phyloP scores from a whole-genome alignment of 73 alveolate species.

The Paramecium sexaurelia region DNA sequence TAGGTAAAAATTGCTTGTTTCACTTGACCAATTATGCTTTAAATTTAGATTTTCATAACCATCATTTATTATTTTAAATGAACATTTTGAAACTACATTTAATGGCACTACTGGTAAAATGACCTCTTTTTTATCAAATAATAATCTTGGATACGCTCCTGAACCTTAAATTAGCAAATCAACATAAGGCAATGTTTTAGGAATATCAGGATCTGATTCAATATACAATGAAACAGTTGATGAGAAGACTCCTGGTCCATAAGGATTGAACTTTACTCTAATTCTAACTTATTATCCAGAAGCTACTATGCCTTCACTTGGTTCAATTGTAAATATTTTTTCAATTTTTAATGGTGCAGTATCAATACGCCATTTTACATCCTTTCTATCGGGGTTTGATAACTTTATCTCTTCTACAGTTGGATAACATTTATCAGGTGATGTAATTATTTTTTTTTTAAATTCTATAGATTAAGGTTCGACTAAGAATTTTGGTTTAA shows the following conservation, averaged over 20 bases:
- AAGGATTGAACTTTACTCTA: conserved; percentile 95
- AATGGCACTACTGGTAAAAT: conserved; percentile 96
- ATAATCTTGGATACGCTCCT: conserved; percentile 96
- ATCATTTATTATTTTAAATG: conserved; percentile 91
- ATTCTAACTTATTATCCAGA: conserved; percentile 89
- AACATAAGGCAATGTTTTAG: conserved; percentile 78
- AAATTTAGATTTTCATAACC: conserved; percentile 97
- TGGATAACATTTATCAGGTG: conserved; percentile 87
- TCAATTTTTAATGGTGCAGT: conserved; percentile 73
- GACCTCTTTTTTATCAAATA: conserved; percentile 95
- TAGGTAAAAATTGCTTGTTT: conserved; percentile 81
- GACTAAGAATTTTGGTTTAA: conserved; percentile 89
- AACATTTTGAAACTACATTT: conserved; percentile 88
- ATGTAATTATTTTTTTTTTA: conserved; percentile 87
- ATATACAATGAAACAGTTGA: conserved; percentile 85
- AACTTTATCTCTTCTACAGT: conserved; percentile 78
- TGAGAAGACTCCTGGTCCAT: conserved; percentile 91
- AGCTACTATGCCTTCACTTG: conserved; percentile 87
- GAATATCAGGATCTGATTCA: conserved; percentile 79
- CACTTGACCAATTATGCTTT: conserved; percentile 86
- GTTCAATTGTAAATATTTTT: conserved; percentile 86
- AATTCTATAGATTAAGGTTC: conserved; percentile 83
- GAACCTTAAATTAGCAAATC: conserved; percentile 93
- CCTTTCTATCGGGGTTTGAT: conserved; percentile 87
- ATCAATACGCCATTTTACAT: conserved; percentile 85